Evolutionary conservation across 768 basidiomycete species (phyloP).

Genomic region (Lepiota brunneoincarnata): DNA sequence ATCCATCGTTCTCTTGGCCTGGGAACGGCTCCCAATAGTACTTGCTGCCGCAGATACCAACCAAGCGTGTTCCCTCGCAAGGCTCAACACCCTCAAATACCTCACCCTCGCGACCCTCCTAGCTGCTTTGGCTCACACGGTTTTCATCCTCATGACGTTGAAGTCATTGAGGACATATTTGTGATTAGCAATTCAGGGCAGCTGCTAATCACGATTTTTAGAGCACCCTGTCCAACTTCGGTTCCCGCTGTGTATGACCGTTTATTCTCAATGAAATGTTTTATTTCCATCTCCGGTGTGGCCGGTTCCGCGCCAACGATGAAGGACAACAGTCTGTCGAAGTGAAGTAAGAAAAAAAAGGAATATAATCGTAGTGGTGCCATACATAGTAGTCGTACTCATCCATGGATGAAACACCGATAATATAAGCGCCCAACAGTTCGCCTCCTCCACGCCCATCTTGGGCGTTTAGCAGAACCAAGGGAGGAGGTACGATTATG

Average conservation of each 20-base stretch:
- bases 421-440: neutral
- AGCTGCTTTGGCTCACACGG: neutral
- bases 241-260: no score
- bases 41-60: neutral
- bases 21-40: neutral
- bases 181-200: no score
- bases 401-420: neutral
- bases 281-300: no score
- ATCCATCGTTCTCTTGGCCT: neutral
- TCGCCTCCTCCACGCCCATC: no score
- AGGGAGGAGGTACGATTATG: no score
- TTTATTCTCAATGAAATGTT: no score
- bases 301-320: neutral
- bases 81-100: neutral
- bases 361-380: slow-evolving; percentile 8
- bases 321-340: neutral
- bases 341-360: neutral
- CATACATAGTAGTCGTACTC: neutral
- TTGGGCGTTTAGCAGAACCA: no score
- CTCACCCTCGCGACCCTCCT: neutral
- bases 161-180: no score
- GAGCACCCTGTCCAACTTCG: no score
- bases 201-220: no score
- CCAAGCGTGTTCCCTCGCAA: neutral
- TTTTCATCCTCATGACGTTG: neutral